These are phyloP conservation scores for Saitozyma sp. DNA, from an alignment of 768 basidiomycete genomes.

Conservation along the genomic window DNA sequence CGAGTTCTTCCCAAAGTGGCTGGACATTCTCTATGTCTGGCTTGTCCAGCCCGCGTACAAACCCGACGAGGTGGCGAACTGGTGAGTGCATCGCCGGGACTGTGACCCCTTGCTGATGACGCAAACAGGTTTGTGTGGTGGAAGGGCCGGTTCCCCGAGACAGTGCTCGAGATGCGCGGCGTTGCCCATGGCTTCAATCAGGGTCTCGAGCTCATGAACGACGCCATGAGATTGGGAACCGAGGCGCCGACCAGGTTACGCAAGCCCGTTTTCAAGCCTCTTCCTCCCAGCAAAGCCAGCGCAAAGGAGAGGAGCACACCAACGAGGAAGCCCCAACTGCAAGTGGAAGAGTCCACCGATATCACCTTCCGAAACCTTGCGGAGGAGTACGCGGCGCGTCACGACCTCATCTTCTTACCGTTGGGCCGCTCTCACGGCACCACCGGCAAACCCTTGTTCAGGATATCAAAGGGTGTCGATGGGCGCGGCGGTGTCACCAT, in stretches of 20 bases:
- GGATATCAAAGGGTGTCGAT: conserved; percentile 72
- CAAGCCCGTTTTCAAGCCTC: conserved; percentile 63
- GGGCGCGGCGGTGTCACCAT: conserved; percentile 84
- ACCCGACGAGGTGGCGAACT: conserved; percentile 88
- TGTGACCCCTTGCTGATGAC: conserved; percentile 6
- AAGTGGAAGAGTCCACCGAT: conserved; percentile 55
- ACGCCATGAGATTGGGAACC: conserved; percentile 81
- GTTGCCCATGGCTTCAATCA: conserved; percentile 78
- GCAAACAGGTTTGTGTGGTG: conserved; percentile 63
- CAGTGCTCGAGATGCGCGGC: conserved; percentile 65
- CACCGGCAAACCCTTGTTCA: conserved; percentile 86
- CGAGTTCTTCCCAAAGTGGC: conserved; percentile 97
- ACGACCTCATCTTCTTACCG: conserved; percentile 87
- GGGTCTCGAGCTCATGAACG: conserved; percentile 90
- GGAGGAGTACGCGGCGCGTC: conserved; percentile 80
- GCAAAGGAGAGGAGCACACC: conserved; percentile 23
- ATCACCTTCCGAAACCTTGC: conserved; percentile 91
- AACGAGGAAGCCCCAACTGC: conserved; percentile 35
- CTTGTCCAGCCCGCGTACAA: conserved; percentile 82
- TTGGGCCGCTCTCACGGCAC: conserved; percentile 78
- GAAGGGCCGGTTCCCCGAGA: conserved; percentile 75
- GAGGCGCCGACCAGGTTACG: conserved; percentile 61
- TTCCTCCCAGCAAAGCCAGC: conserved; percentile 48
- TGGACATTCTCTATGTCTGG: conserved; percentile 88
- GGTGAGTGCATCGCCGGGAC: conserved; percentile 61